Evolutionary conservation across 1,284 basidiomycete genomes (phyloP), one percentile per base, ranked within the genome.

Genomic region (Malassezia brasiliensis): DNA sequence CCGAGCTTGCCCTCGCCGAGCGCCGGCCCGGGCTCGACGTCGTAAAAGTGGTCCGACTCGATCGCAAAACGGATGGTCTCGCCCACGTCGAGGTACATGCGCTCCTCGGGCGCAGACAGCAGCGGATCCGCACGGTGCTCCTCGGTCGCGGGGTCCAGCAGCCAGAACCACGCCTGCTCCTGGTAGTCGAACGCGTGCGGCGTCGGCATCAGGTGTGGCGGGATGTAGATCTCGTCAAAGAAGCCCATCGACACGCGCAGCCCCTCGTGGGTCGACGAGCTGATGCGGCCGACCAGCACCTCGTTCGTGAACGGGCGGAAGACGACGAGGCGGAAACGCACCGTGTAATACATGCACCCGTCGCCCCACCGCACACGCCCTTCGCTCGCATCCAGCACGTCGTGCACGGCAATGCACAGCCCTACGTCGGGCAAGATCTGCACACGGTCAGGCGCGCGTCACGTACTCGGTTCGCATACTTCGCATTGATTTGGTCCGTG

Each of bases 281-380:
- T 85, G 15, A 96, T 87, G 75, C 85, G 88, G 25, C 87, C 91
- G 1, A 91, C 78, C 19, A 96, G 81, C 1, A 96, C 86, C 75
- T 98, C 90, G 1, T 88, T 87, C 0, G 83, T 78, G 70, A 94
- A 94, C 0, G 93, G 93, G 61, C 90, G 80, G 74, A 96, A 96
- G 3, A 96, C 83, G 41, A 91, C 83, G 68, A 96, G 77, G 41
- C 91, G 80, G 74, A 96, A 94, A 2, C 85, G 81, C n/a, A 87
- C 90, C 79, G 88, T 89, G 75, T 96, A 90, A 84, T 89, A 96
- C 68, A 93, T 79, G 72, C 85, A 85, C 0, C 93, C 93, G 75
- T 98, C 93, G 0, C 91, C 91, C 74, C 93, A 94, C 28, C 90
- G 81, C 10, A 96, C 85, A 61, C 86, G 90, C 2, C 93, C 93